These are phyloP conservation scores for Parascedosporium putredinis DNA, from an alignment of 2,329 filamentous ascomycete genomes.

Conservation along the genomic window DNA sequence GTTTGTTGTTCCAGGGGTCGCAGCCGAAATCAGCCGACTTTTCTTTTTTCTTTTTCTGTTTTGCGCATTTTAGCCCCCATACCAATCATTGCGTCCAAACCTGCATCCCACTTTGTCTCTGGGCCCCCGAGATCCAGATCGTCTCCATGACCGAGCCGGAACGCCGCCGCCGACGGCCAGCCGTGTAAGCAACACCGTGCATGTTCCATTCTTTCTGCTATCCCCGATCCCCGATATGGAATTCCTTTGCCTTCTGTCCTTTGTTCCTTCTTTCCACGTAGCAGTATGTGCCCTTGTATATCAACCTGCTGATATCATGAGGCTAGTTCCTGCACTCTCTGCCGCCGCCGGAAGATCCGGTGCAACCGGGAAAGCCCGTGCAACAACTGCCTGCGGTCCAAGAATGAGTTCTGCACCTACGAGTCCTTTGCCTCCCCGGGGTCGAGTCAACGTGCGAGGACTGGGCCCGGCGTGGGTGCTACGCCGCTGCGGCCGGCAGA, in stretches of 20 bases:
- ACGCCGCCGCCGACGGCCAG: slow-evolving; percentile 19
- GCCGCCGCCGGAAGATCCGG: slow-evolving; percentile 32
- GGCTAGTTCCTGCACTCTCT: slow-evolving; percentile 28
- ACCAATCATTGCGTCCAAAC: too few relatives aligned
- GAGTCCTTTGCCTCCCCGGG: not conserved
- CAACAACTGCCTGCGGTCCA: slow-evolving; percentile 17
- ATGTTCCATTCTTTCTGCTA: too few relatives aligned
- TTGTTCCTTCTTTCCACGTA: too few relatives aligned
- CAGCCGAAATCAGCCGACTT: too few relatives aligned
- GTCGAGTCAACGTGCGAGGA: too few relatives aligned
- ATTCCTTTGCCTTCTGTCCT: too few relatives aligned
- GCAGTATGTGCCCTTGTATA: not conserved
- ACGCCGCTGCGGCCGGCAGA: not conserved
- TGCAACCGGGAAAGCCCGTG: slow-evolving; percentile 31
- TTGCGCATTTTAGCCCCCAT: too few relatives aligned
- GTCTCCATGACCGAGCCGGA: slow-evolving; percentile 15
- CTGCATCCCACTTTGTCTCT: too few relatives aligned
- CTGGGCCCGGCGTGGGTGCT: not conserved
- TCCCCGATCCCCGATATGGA: too few relatives aligned
- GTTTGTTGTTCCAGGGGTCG: too few relatives aligned
- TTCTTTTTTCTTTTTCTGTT: too few relatives aligned
- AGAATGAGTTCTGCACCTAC: not conserved
- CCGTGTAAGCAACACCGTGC: slow-evolving; percentile 15
- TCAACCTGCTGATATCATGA: not conserved
- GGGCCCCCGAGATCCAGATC: too few relatives aligned